Evolutionary conservation across 345 rosid species (phyloP).

Genomic region (Citrus australasica): DNA sequence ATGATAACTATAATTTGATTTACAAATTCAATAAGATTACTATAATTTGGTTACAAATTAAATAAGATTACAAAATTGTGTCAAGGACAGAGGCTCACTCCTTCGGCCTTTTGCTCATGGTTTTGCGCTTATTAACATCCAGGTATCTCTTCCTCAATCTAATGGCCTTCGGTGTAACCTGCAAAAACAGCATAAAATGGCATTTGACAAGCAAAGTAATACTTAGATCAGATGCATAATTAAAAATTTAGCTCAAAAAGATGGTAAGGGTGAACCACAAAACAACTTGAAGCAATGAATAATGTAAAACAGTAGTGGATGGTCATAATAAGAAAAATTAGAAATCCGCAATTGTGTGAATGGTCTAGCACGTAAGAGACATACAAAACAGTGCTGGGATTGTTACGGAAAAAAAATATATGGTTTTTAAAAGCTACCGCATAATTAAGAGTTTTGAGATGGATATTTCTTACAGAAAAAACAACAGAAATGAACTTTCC

Average conservation of each 20-base stretch:
- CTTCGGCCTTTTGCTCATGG: conserved; percentile 76
- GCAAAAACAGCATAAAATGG: conserved; percentile 11
- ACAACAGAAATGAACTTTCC: neutral
- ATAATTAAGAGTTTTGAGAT: neutral
- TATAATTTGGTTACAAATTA: neutral
- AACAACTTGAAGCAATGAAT: neutral
- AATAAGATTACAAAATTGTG: neutral
- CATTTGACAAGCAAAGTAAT: neutral
- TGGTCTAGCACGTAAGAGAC: neutral
- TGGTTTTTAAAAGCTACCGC: neutral
- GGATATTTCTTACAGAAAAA: neutral
- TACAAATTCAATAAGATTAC: neutral
- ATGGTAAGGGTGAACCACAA: neutral
- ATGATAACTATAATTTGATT: conserved; percentile 3
- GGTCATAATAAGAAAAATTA: neutral
- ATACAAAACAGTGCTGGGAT: neutral
- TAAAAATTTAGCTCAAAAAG: neutral
- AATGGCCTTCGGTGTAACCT: conserved; percentile 94
- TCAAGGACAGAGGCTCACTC: conserved; percentile 26
- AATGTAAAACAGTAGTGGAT: neutral
- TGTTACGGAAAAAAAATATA: neutral
- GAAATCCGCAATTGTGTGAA: neutral
- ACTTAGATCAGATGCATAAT: neutral
- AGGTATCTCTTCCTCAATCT: conserved; percentile 80
- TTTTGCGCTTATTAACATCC: conserved; percentile 90